These are phyloP conservation scores for Mortierella sp. DNA, from an alignment of 371 early-diverging fungal species.

Conservation along the genomic window DNA sequence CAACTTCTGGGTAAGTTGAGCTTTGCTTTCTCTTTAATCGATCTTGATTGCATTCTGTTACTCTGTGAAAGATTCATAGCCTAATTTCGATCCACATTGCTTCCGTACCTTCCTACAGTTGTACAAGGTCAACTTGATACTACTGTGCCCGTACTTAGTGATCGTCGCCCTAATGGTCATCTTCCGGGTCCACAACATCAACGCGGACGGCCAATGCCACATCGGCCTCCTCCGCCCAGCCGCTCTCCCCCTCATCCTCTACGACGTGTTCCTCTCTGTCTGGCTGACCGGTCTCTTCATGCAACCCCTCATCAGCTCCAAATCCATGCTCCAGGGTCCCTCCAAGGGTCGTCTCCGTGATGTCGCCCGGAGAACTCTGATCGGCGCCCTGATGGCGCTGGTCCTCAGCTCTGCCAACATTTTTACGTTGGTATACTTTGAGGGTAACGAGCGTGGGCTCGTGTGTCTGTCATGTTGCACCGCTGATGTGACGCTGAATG, in stretches of 20 bases:
- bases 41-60: slow-evolving; percentile 29
- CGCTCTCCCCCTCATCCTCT: slow-evolving; percentile 60
- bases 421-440: slow-evolving; percentile 57
- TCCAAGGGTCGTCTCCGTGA: slow-evolving; percentile 60
- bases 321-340: slow-evolving; percentile 52
- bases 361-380: slow-evolving; percentile 63
- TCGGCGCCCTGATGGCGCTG: slow-evolving; percentile 59
- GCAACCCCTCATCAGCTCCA: slow-evolving; percentile 55
- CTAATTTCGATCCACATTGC: slow-evolving; percentile 31
- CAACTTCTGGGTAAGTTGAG: slow-evolving; percentile 24
- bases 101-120: slow-evolving; percentile 44
- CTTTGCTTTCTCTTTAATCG: slow-evolving; percentile 54
- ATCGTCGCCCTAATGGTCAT: slow-evolving; percentile 60
- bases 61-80: slow-evolving; percentile 59
- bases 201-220: slow-evolving; percentile 51
- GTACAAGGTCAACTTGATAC: slow-evolving; percentile 61
- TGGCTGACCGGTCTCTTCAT: slow-evolving; percentile 62
- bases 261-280: slow-evolving; percentile 60
- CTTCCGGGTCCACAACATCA: slow-evolving; percentile 40
- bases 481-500: slow-evolving; percentile 41
- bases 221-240: slow-evolving; percentile 64
- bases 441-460: slow-evolving; percentile 59
- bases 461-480: slow-evolving; percentile 26
- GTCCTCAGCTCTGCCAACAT: slow-evolving; percentile 61
- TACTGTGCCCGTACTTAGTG: slow-evolving; percentile 61